These are phyloP conservation scores for Syzygium jambos DNA, from an alignment of 345 rosid genomes.

Conservation along the genomic window DNA sequence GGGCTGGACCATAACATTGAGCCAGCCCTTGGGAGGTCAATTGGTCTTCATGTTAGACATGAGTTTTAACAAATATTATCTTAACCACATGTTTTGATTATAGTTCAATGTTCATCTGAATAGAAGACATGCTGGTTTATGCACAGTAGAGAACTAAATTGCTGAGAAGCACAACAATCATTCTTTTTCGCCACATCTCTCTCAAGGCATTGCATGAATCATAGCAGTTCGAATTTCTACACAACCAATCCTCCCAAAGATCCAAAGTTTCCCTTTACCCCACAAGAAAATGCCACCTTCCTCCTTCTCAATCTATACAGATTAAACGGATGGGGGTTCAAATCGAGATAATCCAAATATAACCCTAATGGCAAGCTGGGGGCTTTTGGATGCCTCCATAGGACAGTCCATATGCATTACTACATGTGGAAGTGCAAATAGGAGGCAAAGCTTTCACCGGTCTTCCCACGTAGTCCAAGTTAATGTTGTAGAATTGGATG, in stretches of 20 bases:
- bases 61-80: background rate
- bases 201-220: background rate
- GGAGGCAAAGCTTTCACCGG: background rate
- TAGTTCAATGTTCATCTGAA: background rate
- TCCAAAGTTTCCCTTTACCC: background rate
- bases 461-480: slow-evolving; percentile 18
- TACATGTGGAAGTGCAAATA: slow-evolving; percentile 23
- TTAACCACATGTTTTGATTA: background rate
- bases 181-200: background rate
- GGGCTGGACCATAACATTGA: background rate
- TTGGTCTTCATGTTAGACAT: background rate
- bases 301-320: background rate
- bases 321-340: background rate
- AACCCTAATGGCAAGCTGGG: slow-evolving; percentile 21
- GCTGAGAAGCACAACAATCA: background rate
- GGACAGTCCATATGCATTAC: slow-evolving; percentile 8
- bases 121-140: background rate
- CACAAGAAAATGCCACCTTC: background rate
- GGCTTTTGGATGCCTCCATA: slow-evolving; percentile 33
- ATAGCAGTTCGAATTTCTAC: background rate
- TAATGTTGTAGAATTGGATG: slow-evolving; percentile 23
- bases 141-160: background rate
- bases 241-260: background rate
- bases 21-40: background rate
- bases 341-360: background rate